Evolutionary conservation across 1,284 basidiomycete species (phyloP), one percentile per base, ranked within the genome.

Genomic region (Tylopilus sp.): DNA sequence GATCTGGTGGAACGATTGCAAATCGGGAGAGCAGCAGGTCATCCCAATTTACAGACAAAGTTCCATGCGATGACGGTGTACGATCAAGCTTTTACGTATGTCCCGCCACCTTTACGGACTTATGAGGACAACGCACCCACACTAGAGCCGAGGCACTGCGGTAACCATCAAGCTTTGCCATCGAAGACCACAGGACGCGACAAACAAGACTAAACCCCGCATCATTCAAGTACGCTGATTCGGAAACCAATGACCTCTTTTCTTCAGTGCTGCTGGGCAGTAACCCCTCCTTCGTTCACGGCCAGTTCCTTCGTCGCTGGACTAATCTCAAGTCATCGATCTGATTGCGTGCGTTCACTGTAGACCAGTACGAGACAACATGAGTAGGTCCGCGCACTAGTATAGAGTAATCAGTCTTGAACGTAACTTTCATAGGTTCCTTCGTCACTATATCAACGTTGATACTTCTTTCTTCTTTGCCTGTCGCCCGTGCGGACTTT

Each of bases 191-290:
- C 47, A 53, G 58, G 40, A 54, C 41, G 19, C 20, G 35, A 25
- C 39, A 61, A 63, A 58, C 54, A 61, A 22, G 35, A 10, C 19
- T 29, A 35, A 52, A 59, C 35, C n/a, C 22, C 25, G 24, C 19
- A 9, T 14, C 45, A 28, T 46, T 57, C 60, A 62, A 62, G 57
- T 57, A 47, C 20, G 31, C 35, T n/a, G 33, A 31, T 43, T n/a
- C n/a, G n/a, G 45, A 39, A 25, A 39, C 15, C 7, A 24, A 24
- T 1, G 33, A 3, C 11, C 4, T 43, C 39, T 43, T 32, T 37
- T 41, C 32, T 32, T 19, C n/a, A 31, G 42, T 52, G 15, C 53
- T 61, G 60, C 50, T 40, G 59, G 28, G 8, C 50, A 47, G 60
- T 52, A 33, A 26, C 39, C 15, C 39, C 36, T 20, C 48, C 10